A percentile compares a stretch with the other conserved stretches of the same genome.
These are phyloP conservation scores for Jacaranda copaia DNA, from an alignment of 257 asterid species.

Conservation along the genomic window DNA sequence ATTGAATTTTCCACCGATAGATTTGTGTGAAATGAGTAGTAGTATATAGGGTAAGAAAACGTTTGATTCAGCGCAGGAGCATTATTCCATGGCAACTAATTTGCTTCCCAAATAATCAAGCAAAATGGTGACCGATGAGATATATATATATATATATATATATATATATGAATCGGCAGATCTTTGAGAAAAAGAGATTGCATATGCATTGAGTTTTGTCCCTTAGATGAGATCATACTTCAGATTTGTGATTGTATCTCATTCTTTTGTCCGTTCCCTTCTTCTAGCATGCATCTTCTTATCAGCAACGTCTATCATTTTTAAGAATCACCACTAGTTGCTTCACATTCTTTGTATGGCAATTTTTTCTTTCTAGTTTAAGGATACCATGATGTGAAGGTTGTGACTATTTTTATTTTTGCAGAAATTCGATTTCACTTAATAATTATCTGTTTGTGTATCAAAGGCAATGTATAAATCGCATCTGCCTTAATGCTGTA, in stretches of 20 bases:
- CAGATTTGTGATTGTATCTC: neutral
- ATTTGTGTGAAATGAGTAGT: too few species aligned
- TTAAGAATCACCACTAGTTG: neutral
- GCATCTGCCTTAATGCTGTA: neutral
- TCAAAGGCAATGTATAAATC: neutral
- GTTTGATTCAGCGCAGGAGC: neutral
- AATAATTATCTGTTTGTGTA: neutral
- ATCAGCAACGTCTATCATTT: neutral
- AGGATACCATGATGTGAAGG: neutral
- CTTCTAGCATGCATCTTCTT: neutral
- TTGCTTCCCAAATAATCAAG: neutral
- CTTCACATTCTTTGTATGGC: neutral
- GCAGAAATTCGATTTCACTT: neutral
- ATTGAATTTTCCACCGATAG: too few species aligned
- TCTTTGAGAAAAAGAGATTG: neutral
- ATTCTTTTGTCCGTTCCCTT: neutral
- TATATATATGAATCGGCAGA: neutral
- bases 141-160: too few species aligned
- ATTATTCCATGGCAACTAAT: neutral
- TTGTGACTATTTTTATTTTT: neutral
- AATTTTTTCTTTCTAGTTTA: neutral
- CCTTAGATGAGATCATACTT: too few species aligned
- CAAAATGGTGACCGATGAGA: neutral
- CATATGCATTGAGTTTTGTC: too few species aligned
- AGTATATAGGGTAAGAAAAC: too few species aligned